Evolutionary conservation across 257 asterid species (phyloP).

Genomic region (Solanum etuberosum): DNA sequence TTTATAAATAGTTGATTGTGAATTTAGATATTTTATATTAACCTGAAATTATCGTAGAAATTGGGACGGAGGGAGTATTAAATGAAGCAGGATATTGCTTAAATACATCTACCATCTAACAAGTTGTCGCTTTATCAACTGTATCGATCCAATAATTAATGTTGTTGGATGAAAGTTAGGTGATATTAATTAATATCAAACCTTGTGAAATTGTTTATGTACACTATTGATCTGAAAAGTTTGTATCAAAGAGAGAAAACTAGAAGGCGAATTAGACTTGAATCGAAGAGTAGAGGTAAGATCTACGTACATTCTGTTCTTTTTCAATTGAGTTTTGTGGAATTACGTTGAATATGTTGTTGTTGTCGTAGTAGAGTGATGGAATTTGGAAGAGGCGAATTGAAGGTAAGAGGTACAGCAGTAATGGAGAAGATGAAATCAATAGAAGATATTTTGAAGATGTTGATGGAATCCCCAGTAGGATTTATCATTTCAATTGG

Average conservation of each 20-base stretch:
- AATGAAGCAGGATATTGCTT: not conserved
- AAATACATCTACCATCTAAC: not conserved
- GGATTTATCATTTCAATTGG: not conserved
- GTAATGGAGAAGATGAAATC: not conserved
- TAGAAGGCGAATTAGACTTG: not conserved
- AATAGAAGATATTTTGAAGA: not conserved
- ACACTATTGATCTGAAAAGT: no score
- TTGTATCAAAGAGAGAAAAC: not conserved
- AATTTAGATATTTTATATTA: no score
- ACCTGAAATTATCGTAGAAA: no score
- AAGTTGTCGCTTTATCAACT: not conserved
- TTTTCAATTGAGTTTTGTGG: no score
- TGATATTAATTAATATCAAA: not conserved
- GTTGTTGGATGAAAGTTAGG: not conserved
- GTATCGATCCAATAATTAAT: not conserved
- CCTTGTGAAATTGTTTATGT: not conserved
- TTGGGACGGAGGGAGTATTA: not conserved
- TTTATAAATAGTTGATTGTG: not conserved
- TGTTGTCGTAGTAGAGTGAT: not conserved
- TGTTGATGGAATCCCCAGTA: not conserved
- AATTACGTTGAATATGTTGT: not conserved
- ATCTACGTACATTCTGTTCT: accelerated
- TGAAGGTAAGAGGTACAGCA: not conserved
- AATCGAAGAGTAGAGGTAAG: not conserved
- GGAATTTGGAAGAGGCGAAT: not conserved